phyloP scores from a whole-genome alignment of 148 eudicot genomes.

The Silene latifolia region DNA sequence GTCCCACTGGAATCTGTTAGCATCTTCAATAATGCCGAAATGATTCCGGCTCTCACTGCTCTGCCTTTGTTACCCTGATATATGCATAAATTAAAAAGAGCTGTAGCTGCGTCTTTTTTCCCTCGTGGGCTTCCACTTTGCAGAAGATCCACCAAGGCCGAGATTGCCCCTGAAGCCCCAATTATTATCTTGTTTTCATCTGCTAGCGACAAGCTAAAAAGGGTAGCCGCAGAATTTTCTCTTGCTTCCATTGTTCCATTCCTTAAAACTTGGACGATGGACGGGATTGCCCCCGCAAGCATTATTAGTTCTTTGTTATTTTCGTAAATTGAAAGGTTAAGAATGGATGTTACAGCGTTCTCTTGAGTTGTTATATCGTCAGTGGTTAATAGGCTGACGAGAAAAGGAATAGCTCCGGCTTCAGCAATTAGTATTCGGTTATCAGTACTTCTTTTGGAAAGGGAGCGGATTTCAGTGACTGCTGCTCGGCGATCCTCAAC shows the following conservation, averaged over 20 bases:
- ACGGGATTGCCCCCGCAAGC: constrained; percentile 81
- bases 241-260: constrained; percentile 78
- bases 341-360: constrained; percentile 89
- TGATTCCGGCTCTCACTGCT: constrained; percentile 79
- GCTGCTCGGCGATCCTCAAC: constrained; percentile 55
- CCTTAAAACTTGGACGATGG: constrained; percentile 79
- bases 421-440: constrained; percentile 81
- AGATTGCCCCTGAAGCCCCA: constrained; percentile 81
- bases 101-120: constrained; percentile 89
- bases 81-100: constrained; percentile 77
- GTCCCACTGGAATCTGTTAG: constrained; percentile 50
- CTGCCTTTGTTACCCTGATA: constrained; percentile 88
- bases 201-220: constrained; percentile 82
- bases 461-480: constrained; percentile 71
- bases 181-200: constrained; percentile 89
- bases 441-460: constrained; percentile 84
- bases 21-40: constrained; percentile 63
- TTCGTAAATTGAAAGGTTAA: constrained; percentile 77
- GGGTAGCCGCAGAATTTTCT: constrained; percentile 92
- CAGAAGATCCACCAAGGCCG: constrained; percentile 73
- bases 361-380: constrained; percentile 71
- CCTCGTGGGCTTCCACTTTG: constrained; percentile 67
- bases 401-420: constrained; percentile 81
- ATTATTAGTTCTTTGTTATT: constrained; percentile 84
- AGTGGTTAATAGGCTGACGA: constrained; percentile 61